Evolutionary conservation across 768 basidiomycete species (phyloP).

Genomic region (Boletus barrowsii): DNA sequence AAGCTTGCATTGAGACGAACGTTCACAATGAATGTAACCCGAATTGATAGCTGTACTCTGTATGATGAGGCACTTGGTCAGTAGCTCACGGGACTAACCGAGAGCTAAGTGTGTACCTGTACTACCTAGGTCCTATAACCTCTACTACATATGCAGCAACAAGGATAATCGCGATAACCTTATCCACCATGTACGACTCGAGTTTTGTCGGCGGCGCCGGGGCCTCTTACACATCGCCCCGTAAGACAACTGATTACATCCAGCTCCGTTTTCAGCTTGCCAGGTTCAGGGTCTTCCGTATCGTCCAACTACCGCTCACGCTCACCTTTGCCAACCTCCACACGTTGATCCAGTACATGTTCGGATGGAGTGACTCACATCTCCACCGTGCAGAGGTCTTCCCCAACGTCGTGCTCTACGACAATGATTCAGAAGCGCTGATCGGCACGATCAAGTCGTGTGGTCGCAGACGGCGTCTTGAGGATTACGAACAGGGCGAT

Average conservation of each 20-base stretch:
- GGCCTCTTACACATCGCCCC: conserved; percentile 11
- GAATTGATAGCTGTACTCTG: too few relatives aligned
- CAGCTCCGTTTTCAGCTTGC: conserved; percentile 31
- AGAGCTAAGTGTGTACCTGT: too few relatives aligned
- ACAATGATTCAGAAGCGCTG: conserved; percentile 1
- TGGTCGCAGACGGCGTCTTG: conserved; percentile 16
- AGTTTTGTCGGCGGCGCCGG: not conserved
- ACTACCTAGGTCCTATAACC: too few relatives aligned
- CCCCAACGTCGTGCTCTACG: conserved; percentile 20
- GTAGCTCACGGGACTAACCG: too few relatives aligned
- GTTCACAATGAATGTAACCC: not conserved
- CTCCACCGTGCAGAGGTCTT: conserved; percentile 22
- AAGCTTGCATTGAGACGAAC: not conserved
- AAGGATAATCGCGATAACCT: not conserved
- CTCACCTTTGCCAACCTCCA: conserved; percentile 32
- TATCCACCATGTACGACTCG: conserved; percentile 9
- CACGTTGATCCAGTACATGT: conserved; percentile 28
- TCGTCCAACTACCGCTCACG: conserved; percentile 24
- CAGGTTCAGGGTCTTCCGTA: conserved; percentile 25
- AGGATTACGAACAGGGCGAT: conserved; percentile 15
- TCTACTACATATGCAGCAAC: too few relatives aligned
- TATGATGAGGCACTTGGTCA: too few relatives aligned
- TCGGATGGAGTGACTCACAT: conserved; percentile 30
- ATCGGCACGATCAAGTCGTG: conserved; percentile 22
- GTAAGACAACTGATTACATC: conserved; percentile 18